Conservation (phyloP, 495 filamentous ascomycete genomes). For the Pyrenula aspistea region DNA sequence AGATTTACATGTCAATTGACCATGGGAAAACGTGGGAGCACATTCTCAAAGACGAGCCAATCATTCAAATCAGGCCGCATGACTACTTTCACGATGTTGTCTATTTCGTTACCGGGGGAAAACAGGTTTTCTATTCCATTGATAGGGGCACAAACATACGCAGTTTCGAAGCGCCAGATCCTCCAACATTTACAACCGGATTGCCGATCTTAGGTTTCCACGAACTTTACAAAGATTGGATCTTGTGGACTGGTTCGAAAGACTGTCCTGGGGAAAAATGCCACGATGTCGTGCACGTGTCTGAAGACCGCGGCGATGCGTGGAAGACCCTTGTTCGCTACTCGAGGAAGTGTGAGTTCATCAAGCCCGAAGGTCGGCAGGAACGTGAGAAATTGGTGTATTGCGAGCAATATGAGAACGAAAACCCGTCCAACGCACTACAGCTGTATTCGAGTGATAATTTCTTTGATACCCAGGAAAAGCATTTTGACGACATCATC, state of each 20-base stretch:
- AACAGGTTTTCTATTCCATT: slow-evolving; percentile 63
- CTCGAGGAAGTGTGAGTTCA: slow-evolving; percentile 73
- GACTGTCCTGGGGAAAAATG: slow-evolving; percentile 45
- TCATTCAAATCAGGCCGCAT: slow-evolving; percentile 61
- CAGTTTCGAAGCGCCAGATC: slow-evolving; percentile 47
- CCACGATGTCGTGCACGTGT: slow-evolving; percentile 57
- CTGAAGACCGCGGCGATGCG: slow-evolving; percentile 59
- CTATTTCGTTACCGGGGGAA: slow-evolving; percentile 64
- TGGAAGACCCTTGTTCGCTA: slow-evolving; percentile 60
- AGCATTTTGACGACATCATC: slow-evolving; percentile 55
- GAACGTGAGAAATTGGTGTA: slow-evolving; percentile 59
- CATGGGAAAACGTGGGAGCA: slow-evolving; percentile 78
- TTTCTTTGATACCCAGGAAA: slow-evolving; percentile 50
- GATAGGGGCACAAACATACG: slow-evolving; percentile 60
- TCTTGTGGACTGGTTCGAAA: slow-evolving; percentile 75
- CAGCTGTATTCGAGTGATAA: slow-evolving; percentile 63
- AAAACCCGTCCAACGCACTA: slow-evolving; percentile 44
- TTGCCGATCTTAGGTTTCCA: slow-evolving; percentile 62
- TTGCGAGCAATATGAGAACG: slow-evolving; percentile 62
- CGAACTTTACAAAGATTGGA: slow-evolving; percentile 64
- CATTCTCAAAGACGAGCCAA: slow-evolving; percentile 46
- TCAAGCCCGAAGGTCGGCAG: slow-evolving; percentile 46
- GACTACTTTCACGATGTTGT: slow-evolving; percentile 66
- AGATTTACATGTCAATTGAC: slow-evolving; percentile 62
- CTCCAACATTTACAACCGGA: slow-evolving; percentile 28